Evolutionary conservation across 495 filamentous ascomycete species (phyloP), one percentile per base, ranked within the genome.

Genomic region (Pyrenula massariospora): DNA sequence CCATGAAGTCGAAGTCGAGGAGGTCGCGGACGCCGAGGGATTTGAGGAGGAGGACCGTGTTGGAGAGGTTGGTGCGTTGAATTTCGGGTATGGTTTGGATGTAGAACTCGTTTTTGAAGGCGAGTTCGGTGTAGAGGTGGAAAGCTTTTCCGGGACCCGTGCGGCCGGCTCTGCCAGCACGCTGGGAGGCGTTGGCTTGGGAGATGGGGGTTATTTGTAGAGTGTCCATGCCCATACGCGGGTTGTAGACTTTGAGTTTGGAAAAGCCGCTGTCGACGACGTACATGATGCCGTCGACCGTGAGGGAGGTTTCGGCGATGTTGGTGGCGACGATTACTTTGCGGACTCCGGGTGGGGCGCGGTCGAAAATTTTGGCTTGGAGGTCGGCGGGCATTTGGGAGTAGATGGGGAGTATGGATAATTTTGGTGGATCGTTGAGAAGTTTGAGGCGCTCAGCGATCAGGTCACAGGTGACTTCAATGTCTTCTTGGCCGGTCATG

Each of bases 401-500:
- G 81, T 99, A 99, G 36, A 99, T 96, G 0, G 94, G 94, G 21
- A 99, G 79, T 50, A 99, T 95, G 64, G 86, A 91, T 25, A 99
- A 83, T 62, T 95, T 91, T 10, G 91, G 89, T 0, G 94, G 94
- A 65, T 97, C 92, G 58, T 96, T 97, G 10, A 99, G 78, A 57
- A 92, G 71, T 58, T 89, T 87, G n/a, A 99, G 69, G 25, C 94
- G 75, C 64, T 99, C 93, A 49, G 86, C 88, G 22, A 96, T 78
- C 1, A 96, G 75, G 61, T 97, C 94, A 64, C 94, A 99, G 0
- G 94, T 97, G 36, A 87, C 84, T 71, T 97, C 93, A 57, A 99
- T 99, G 64, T 99, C 94, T 72, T 99, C 94, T 70, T 96, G 92
- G 25, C 94, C 94, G 1, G 94, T 99, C 94, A 99, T 99, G 69